Base-by-base conservation (phyloP, 1,139 yeast genomes). In the Debaryomyces sp. region DNA sequence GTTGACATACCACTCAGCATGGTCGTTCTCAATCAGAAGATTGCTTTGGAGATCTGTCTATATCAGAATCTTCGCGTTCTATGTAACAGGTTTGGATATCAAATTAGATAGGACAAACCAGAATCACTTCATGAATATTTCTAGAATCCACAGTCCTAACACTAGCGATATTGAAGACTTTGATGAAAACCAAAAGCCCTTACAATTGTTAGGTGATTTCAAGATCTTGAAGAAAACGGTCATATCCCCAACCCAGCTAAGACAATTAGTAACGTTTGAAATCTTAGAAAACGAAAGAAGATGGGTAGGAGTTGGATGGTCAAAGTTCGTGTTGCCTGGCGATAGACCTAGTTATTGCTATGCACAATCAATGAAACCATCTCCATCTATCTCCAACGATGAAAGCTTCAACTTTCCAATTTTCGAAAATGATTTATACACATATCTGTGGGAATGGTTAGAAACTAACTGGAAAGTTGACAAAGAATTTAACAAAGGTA, bases 301-400 rank as follows among this genome's bases (percentile, higher is more conserved):
- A 46, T 82, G 87, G 87, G 45, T 82, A 4, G 87, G 84, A 0
- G 51, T 82, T 18, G 88, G 87, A 5, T 83, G 87, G 87, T 67
- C 78, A 36, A 71, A 74, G 44, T 66, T 70, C 33, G 58, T 81
- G 37, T 59, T 82, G n/a, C 86, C 87, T 1, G 68, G 71, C 48
- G 88, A 83, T 54, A 59, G 86, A 34, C 57, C 79, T 1, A 68
- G 72, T 32, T 82, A 67, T 55, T 80, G 85, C 38, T 76, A 71
- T 51, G 74, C 67, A 27, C 64, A 71, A 8, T 67, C 81, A n/a
- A 66, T 70, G 45, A 63, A 64, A 23, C 58, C 67, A 1, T 67
- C 77, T 0, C 71, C 80, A 3, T 61, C 66, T 5, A 59, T 69
- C 8, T 48, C 54, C 18, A 58, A 57, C 10, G 47, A 52, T 39